Base-by-base conservation (phyloP, 2,329 filamentous ascomycete genomes). In the Penicillium griseofulvum region DNA sequence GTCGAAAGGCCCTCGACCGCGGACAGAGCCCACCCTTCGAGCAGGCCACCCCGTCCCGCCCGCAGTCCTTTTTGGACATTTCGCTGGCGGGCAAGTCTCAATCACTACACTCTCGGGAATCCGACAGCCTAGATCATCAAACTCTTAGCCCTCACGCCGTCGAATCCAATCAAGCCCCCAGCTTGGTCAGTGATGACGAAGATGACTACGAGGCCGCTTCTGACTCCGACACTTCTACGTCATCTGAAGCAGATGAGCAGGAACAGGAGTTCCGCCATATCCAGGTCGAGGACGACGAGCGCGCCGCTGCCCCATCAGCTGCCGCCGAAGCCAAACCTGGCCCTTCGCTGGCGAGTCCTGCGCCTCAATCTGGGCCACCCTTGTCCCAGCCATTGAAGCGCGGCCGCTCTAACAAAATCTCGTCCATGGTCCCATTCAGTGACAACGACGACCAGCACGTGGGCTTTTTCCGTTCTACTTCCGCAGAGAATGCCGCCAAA, bases 151-250 rank as follows among this genome's bases (percentile, higher is more conserved):
- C 88, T 5, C 85, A 85, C 64, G 88, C 87, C 0, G 74, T 86
- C 42, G 80, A 87, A 48, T 88, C 87, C 70, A 90, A 90, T 71
- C 89, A 89, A 62, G 88, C 89, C 9, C 89, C 89, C 22, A 91
- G 87, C 64, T 80, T 92, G 46, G 88, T 91, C 67, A 90, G 88
- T 73, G 89, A 92, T 72, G 88, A 91, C 67, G 68, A 66, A 31
- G 87, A 88, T 64, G 88, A 91, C 68, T 90, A 88, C 65, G 88
- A 89, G 62, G 86, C 68, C 14, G 74, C 87, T 52, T 89, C 87
- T 1, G 85, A 88, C 43, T 87, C 84, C 0, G 78, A 80, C 41
- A 87, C 84, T 5, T 71, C 76, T 1, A 72, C 71, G 45, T 77
- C 77, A 5, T 79, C 76, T 3, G 75, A 76, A 36, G 73, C 73